Base-by-base conservation (phyloP, 352 stramenopile genomes). In the Globisporangium cederbergense region DNA sequence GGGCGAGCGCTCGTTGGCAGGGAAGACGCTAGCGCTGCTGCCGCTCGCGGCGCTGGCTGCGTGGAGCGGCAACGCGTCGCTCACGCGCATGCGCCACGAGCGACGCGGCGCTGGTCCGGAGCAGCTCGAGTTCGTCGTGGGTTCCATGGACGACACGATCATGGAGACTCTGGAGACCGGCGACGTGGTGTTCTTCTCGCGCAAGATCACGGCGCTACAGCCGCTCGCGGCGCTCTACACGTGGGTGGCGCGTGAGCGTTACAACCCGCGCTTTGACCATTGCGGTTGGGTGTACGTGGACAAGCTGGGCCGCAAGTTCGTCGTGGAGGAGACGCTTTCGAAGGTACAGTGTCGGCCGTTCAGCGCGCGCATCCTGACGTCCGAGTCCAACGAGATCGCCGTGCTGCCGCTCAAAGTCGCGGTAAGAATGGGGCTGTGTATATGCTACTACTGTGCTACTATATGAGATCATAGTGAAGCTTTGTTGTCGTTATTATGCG, bases 111-210 rank as follows among this genome's bases (percentile, higher is more conserved):
- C 74, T 2, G 70, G 69, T 1, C 67, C 71, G 2, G 70, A 78
- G 51, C 55, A 70, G 54, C 65, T 88, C 28, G 77, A 90, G 52
- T 95, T 95, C 65, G 62, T 87, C 20, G 64, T 83, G 7, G 87
- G 87, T 34, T 93, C 85, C 34, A 92, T 95, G 80, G 83, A 95
- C 68, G 87, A 95, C 73, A 87, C 76, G 58, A 89, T 95, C 58
- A 88, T 89, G 79, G 87, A 95, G 69, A 90, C 85, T 58, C 80
- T 95, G 47, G 80, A 94, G 65, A 95, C 87, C 32, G 87, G 87
- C 47, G 87, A 95, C 57, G 61, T 95, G 32, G 60, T 95, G 53
- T 80, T 91, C 59, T 95, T 95, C 66, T 75, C 77, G 63, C 85
- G 86, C 61, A 83, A 89, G 36, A 76, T 93, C 54, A 79, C 78